Base-by-base conservation (phyloP, 2,329 filamentous ascomycete genomes). In the Stagonosporopsis vannaccii region DNA sequence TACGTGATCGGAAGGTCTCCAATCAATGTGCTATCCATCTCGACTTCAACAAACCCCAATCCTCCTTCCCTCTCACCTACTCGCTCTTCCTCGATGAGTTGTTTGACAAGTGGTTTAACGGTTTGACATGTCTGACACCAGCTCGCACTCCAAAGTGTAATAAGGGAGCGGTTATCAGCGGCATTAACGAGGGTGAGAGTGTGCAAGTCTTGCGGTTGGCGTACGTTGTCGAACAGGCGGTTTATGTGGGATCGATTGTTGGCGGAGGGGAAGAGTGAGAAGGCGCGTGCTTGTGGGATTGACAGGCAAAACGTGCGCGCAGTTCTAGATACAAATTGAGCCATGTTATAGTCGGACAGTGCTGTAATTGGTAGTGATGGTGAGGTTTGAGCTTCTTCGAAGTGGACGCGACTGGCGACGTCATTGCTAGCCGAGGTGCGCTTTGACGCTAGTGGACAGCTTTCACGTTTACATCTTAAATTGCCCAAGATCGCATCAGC, bases 141-240 rank as follows among this genome's bases (percentile, higher is more conserved):
- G 3, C 76, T 77, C 2, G 81, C 79, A 36, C 75, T 80, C 81
- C 81, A 84, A 11, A 83, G 68, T 0, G 81, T 83, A 40, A 83
- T 75, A 0, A 84, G 67, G 0, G 80, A 74, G 8, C 73, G 70
- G 37, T 79, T 76, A 12, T 70, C 75, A 60, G 75, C 78, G 9
- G 80, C 76, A 15, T 78, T 80, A 58, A 81, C 76, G 43, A 82
- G 73, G 6, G 78, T 77, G 7, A 83, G 76, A 5, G 76, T 81
- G 50, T 80, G 74, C 11, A 83, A 73, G 56, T 83, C 81, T 32
- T 78, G 72, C 45, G 80, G 79, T 28, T 70, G 73, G 48, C 81
- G 80, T 42, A 83, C 66, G n/a, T 76, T 77, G 45, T 69, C 68
- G 63, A 70, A 76, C 55, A 74, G 60, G 59, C 73, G 72, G 60